Evolutionary conservation across 345 rosid species (phyloP).

Genomic region (Orychophragmus violaceus): DNA sequence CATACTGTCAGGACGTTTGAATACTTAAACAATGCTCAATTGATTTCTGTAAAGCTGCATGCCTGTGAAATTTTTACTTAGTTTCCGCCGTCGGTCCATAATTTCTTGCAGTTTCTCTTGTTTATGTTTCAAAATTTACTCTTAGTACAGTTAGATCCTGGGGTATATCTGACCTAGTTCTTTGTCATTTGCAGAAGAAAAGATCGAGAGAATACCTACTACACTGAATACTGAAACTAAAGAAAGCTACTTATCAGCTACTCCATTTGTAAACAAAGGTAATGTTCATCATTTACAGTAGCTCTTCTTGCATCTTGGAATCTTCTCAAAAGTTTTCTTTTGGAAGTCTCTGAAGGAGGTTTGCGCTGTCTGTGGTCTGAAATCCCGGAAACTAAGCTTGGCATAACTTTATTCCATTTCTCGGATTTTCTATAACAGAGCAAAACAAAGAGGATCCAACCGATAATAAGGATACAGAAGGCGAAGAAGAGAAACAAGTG

Average conservation of each 20-base stretch:
- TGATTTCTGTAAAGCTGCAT: neutral
- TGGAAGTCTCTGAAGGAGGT: neutral
- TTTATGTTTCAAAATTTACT: neutral
- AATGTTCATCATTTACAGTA: neutral
- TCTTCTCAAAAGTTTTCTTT: neutral
- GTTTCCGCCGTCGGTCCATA: no score
- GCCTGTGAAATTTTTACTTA: neutral
- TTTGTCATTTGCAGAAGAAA: conserved; percentile 29
- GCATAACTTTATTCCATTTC: neutral
- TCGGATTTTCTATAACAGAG: conserved; percentile 1
- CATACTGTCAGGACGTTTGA: neutral
- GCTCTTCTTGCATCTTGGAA: neutral
- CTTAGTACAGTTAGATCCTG: neutral
- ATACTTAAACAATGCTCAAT: neutral
- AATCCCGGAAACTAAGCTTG: neutral
- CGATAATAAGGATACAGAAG: conserved; percentile 9
- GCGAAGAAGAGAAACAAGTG: conserved; percentile 11
- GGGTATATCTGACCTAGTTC: conserved; percentile 14
- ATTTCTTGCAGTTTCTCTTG: neutral
- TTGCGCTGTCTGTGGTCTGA: neutral
- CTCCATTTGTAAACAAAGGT: conserved; percentile 19
- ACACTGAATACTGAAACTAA: conserved; percentile 3
- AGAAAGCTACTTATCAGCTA: conserved; percentile 14
- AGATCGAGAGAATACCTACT: conserved; percentile 7
- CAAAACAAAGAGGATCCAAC: conserved; percentile 10